Conservation (phyloP, 495 filamentous ascomycete genomes). For the Hypoxylon fuscum region DNA sequence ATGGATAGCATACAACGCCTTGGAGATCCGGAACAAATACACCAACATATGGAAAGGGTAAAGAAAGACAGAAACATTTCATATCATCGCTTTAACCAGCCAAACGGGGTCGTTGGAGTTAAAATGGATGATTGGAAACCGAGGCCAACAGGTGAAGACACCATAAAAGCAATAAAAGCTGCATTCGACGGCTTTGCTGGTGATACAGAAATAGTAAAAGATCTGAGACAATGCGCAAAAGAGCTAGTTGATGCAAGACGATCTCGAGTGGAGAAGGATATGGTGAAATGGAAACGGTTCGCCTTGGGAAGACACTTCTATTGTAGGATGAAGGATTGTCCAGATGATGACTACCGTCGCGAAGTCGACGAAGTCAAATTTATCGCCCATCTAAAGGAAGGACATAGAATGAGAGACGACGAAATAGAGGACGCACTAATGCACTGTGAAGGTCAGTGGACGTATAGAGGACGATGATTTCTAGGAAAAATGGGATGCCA, state of each 20-base stretch:
- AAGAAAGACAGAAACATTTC: background rate
- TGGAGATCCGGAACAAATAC: conserved; percentile 17
- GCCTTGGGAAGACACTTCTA: conserved; percentile 10
- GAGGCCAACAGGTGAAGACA: conserved; percentile 1
- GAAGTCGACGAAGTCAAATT: conserved; percentile 11
- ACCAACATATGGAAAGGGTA: background rate
- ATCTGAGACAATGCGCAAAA: conserved; percentile 4
- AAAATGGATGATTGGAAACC: conserved; percentile 27
- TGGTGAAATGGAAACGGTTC: conserved; percentile 13
- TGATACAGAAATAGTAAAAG: background rate
- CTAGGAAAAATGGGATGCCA: too few species aligned
- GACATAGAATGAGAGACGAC: background rate
- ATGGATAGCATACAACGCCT: conserved; percentile 2
- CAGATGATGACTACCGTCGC: background rate
- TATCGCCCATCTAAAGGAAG: background rate
- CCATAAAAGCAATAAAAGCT: background rate
- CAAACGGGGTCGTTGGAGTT: background rate
- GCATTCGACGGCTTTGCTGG: background rate
- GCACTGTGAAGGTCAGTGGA: conserved; percentile 5
- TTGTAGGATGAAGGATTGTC: conserved; percentile 4
- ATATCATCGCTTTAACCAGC: conserved; percentile 18
- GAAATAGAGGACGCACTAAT: background rate
- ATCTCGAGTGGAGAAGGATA: background rate
- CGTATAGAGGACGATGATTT: conserved; percentile 10
- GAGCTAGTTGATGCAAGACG: conserved; percentile 12